Evolutionary conservation across 2,329 filamentous ascomycete species (phyloP).

Genomic region (Aspergillus carbonarius): DNA sequence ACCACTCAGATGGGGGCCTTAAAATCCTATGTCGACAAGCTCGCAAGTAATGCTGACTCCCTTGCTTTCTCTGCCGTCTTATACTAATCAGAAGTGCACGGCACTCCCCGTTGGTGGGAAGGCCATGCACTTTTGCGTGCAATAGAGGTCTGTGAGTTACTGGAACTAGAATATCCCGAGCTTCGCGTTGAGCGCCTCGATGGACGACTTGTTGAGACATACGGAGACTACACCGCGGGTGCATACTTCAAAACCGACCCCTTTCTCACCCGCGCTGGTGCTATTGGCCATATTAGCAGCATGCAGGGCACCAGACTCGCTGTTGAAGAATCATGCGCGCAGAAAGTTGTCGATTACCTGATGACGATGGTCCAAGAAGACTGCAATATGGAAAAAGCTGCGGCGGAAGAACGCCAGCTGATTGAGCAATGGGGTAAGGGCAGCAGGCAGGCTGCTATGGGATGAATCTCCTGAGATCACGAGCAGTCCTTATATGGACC

Average conservation of each 20-base stretch:
- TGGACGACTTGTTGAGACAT: slow-evolving; percentile 10
- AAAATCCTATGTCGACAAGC: slow-evolving; percentile 10
- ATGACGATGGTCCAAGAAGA: slow-evolving; percentile 31
- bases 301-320: slow-evolving; percentile 3
- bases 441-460: neutral
- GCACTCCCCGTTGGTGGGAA: neutral
- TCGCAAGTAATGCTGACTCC: slow-evolving; percentile 20
- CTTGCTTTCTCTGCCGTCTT: neutral
- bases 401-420: slow-evolving; percentile 5
- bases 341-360: slow-evolving; percentile 28
- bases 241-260: slow-evolving; percentile 28
- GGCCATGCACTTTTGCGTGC: neutral
- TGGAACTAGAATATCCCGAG: slow-evolving; percentile 23
- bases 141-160: slow-evolving; percentile 25
- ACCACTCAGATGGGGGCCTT: slow-evolving; percentile 10
- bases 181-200: slow-evolving; percentile 15
- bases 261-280: slow-evolving; percentile 30
- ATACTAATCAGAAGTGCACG: neutral
- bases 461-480: neutral
- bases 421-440: slow-evolving; percentile 8
- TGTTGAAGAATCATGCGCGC: slow-evolving; percentile 25
- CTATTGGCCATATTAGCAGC: slow-evolving; percentile 21
- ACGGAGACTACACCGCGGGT: slow-evolving; percentile 18
- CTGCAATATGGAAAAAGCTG: slow-evolving; percentile 9
- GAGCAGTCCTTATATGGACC: neutral